Base-by-base conservation (phyloP, 108 stramenopile species). In the Cylindrotheca fusiformis region DNA sequence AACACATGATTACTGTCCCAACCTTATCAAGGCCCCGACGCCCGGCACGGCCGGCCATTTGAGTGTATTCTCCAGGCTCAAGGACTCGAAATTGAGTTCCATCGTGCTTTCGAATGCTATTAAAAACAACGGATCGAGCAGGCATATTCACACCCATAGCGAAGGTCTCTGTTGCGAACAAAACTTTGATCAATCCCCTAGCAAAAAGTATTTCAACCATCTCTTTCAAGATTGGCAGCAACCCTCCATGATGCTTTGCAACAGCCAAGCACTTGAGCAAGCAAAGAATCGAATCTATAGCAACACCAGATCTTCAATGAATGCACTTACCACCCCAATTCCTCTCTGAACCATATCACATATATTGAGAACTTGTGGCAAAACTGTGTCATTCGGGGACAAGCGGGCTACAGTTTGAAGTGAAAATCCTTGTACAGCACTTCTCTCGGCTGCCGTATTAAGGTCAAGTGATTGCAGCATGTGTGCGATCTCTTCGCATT, bases 141-240 rank as follows among this genome's bases (percentile, higher is more conserved):
- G 99, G 99, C 96, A 99, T 97, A 80, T 99, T 99, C 4, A 99
- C 99, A 51, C 98, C 98, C 91, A 97, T 98, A 2, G 99, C 99
- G 67, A 99, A 98, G 1, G 97, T 98, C 67, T 99, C 99, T 6
- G 99, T 99, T 26, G 97, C 97, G 65, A 97, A 97, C 19, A 99
- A 80, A 51, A 96, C 80, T 63, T 97, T 98, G 52, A 99, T 90
- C 4, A 99, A 69, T 49, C 88, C 87, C 30, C 90, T 72, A 18
- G 87, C 82, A 78, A 99, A 99, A 48, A 97, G 76, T 30, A 99
- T 97, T 48, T 72, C 63, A 41, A 89, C 88, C 48, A 68, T 72
- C 58, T 99, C 99, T 68, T 98, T 98, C 32, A 99, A 72, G 18
- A 99, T 93, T 3, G 98, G 98, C 25, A 99, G 78, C 21, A 99